Percentiles rank a stretch among this genome's conserved stretches.
phyloP scores from a whole-genome alignment of 169 alveolate species.

The Plasmodium blacklocki region DNA sequence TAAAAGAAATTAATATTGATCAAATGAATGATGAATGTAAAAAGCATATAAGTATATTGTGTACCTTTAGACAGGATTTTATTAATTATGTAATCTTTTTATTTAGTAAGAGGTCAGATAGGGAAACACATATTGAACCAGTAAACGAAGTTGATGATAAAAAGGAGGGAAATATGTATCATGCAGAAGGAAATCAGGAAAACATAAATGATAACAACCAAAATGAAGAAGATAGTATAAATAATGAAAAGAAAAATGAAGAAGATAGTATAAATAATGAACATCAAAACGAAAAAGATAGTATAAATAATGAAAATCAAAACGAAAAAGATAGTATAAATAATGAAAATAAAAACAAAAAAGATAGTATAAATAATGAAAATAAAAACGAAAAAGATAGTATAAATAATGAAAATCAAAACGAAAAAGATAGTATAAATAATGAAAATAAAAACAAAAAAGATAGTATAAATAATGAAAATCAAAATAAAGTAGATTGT shows the following conservation, averaged over 20 bases:
- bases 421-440: not conserved
- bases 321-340: not conserved
- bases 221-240: not conserved
- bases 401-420: not conserved
- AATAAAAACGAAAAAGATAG: not conserved
- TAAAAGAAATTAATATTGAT: conserved; percentile 23
- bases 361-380: not conserved
- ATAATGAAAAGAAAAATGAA: not conserved
- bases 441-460: not conserved
- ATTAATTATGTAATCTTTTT: conserved; percentile 43
- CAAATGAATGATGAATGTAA: conserved; percentile 43
- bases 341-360: not conserved
- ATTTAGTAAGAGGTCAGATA: conserved; percentile 8
- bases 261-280: not conserved
- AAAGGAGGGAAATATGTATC: not conserved
- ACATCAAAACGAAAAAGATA: not conserved
- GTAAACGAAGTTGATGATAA: not conserved
- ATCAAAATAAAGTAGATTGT: no score
- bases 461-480: not conserved
- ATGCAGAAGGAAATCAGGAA: not conserved
- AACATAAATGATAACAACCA: not conserved
- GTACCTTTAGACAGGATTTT: conserved; percentile 34
- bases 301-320: not conserved
- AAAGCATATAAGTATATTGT: conserved; percentile 26
- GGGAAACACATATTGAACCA: not conserved